Base-by-base conservation (phyloP, 352 stramenopile species). In the Globisporangium okanoganense region DNA sequence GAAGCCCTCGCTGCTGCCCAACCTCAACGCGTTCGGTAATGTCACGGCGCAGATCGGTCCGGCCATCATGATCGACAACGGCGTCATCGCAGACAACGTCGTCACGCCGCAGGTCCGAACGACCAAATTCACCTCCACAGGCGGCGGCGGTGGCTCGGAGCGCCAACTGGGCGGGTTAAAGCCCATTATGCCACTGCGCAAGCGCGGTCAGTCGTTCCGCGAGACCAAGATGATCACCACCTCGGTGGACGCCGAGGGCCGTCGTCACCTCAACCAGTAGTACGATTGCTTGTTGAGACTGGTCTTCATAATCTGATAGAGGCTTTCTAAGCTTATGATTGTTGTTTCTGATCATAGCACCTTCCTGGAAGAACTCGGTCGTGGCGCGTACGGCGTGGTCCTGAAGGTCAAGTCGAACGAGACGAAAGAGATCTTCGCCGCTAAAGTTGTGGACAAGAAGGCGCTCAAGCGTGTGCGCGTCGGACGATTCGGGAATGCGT, bases 381-480 rank as follows among this genome's bases (percentile, higher is more conserved):
- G 77, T 29, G 85, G 85, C 40, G 81, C 82, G n/a, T 94, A 91
- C 41, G 82, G 82, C 8, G 49, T 87, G 27, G 85, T 92, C 2
- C 64, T 87, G 14, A 88, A 87, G 59, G 82, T 86, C 18, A 64
- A 87, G 51, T 84, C 71, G 25, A 88, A 69, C 48, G 81, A 92
- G 8, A 88, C 75, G 0, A 85, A 85, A 45, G 76, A 91, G 67
- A 57, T 82, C 20, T 89, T 90, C 48, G 85, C 85, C 0, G 75
- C 78, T 24, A 94, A 94, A 56, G 82, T 79, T 12, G 81, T 94
- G 20, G 72, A 94, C 63, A 94, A 94, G 55, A 85, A 81, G 58
- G 76, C 73, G n/a, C 70, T 94, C 24, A 86, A 87, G 29, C 78
- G 82, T 25, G 65, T 90, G 41, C 79, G 78, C 44, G 71, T 90